phyloP scores from a whole-genome alignment of 805 yeast species.

The Ogataea allantospora region DNA sequence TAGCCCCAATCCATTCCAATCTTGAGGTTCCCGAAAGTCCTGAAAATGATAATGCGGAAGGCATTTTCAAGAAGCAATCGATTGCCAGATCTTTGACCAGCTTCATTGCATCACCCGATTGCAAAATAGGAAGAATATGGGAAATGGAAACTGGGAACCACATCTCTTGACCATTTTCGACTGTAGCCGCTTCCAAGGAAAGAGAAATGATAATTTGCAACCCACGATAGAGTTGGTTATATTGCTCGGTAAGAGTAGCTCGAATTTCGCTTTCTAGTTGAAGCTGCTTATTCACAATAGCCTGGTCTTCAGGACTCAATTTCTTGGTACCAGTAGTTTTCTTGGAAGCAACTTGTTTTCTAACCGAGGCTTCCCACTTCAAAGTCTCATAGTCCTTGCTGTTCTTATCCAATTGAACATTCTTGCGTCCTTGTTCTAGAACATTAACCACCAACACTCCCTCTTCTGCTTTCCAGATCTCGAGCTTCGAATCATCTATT shows the following conservation, averaged over 20 bases:
- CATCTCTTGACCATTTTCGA: conserved; percentile 59
- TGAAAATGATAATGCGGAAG: conserved; percentile 44
- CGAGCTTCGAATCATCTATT: conserved; percentile 49
- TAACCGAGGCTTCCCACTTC: conserved; percentile 86
- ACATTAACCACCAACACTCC: conserved; percentile 71
- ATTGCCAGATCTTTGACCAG: conserved; percentile 42
- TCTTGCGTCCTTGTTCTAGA: conserved; percentile 42
- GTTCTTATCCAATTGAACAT: conserved; percentile 59
- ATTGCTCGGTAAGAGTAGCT: conserved; percentile 38
- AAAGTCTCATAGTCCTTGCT: conserved; percentile 80
- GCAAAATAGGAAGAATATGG: conserved; percentile 45
- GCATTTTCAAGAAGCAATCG: conserved; percentile 51
- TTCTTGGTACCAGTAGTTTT: conserved; percentile 45
- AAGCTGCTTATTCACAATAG: conserved; percentile 58
- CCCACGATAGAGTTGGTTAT: conserved; percentile 44
- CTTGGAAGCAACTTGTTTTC: conserved; percentile 68
- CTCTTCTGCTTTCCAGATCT: conserved; percentile 67
- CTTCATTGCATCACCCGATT: conserved; percentile 30
- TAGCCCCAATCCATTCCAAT: conserved; percentile 61
- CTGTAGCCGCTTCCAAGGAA: conserved; percentile 44
- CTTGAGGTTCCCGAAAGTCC: conserved; percentile 46
- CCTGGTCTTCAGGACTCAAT: conserved; percentile 75
- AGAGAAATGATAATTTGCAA: conserved; percentile 53
- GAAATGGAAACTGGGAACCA: conserved; percentile 76
- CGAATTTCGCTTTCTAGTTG: conserved; percentile 61